Percentiles rank a stretch among this genome's conserved stretches.
Evolutionary conservation across 73 alveolate genomes (phyloP).

Genomic region (Tetrahymena thermophila): DNA sequence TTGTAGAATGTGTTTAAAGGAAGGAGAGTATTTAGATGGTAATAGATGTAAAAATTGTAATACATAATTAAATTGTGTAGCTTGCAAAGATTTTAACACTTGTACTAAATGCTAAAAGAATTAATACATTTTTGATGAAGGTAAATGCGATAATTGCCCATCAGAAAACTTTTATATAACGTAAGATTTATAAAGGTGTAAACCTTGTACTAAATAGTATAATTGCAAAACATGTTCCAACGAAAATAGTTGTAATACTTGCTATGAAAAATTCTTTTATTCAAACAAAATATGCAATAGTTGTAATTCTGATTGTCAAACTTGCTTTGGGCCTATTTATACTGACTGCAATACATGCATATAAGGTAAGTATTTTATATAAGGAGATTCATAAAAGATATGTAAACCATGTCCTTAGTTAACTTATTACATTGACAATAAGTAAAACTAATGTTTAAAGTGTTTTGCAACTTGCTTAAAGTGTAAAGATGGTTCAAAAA

Average conservation of each 20-base stretch:
- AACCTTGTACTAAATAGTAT: not conserved
- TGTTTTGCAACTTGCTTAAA: not conserved
- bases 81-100: not conserved
- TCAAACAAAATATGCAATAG: not conserved
- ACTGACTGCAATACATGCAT: not conserved
- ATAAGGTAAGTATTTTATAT: not conserved
- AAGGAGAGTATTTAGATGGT: not conserved
- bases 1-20: not conserved
- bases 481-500: not conserved
- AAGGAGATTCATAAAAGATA: not conserved
- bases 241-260: not conserved
- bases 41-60: not conserved
- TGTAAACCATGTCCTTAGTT: not conserved
- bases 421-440: not conserved
- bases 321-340: not conserved
- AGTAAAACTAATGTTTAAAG: not conserved
- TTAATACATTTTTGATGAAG: not conserved
- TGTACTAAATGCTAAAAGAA: not conserved
- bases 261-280: not conserved
- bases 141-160: not conserved
- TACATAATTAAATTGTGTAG: not conserved
- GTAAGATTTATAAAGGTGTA: not conserved
- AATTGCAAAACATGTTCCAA: not conserved
- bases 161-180: not conserved
- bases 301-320: not conserved